Percentiles rank a stretch among this genome's conserved stretches.
Evolutionary conservation across 345 rosid genomes (phyloP).

Genomic region (Leavenworthia alabamica): DNA sequence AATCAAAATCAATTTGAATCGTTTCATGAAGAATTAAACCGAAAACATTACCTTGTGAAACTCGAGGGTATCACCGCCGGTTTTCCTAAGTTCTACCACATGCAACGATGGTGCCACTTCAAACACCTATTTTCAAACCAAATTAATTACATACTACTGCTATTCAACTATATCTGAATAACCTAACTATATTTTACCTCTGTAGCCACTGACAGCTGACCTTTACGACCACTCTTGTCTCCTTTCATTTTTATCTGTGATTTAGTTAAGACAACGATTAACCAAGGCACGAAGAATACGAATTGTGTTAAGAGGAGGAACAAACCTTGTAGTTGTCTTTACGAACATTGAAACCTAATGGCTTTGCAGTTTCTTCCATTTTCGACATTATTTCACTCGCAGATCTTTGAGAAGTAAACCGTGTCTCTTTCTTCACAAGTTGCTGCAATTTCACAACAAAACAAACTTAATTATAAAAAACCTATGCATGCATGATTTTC

Average conservation of each 20-base stretch:
- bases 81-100: conserved; percentile 92
- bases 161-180: background rate
- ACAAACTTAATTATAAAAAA: background rate
- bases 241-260: conserved; percentile 80
- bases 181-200: conserved; percentile 48
- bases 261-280: background rate
- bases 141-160: background rate
- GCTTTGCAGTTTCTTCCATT: conserved; percentile 95
- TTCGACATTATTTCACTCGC: conserved; percentile 79
- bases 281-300: background rate
- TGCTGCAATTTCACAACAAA: conserved; percentile 37
- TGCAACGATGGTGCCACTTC: conserved; percentile 94
- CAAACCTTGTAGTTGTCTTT: conserved; percentile 80
- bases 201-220: conserved; percentile 87
- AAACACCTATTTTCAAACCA: conserved; percentile 55
- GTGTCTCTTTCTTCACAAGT: conserved; percentile 74
- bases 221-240: conserved; percentile 86
- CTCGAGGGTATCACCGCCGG: conserved; percentile 87
- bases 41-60: conserved; percentile 66
- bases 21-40: background rate
- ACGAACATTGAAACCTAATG: conserved; percentile 82
- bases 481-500: background rate
- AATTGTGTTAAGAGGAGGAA: background rate
- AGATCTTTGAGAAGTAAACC: conserved; percentile 71
- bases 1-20: background rate